A percentile compares a stretch with the other conserved stretches of the same genome.
phyloP scores from a whole-genome alignment of 768 basidiomycete genomes.

The Podaxis sp. region DNA sequence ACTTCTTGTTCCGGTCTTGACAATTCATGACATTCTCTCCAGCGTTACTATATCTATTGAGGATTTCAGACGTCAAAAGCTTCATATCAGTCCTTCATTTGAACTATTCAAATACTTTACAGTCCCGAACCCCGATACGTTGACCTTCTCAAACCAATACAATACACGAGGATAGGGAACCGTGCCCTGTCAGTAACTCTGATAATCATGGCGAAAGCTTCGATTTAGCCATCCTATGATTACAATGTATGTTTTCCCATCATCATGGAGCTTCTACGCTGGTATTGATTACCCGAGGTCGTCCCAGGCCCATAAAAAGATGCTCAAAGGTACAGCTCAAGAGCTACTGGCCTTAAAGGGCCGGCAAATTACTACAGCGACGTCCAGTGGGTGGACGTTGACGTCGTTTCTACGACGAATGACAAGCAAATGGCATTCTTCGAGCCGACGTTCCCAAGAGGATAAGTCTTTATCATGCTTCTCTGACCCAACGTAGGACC shows the following conservation, averaged over 20 bases:
- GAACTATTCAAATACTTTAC: no score
- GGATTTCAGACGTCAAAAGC: no score
- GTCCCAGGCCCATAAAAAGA: not conserved
- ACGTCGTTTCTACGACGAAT: constrained; percentile 9
- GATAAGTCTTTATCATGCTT: not conserved
- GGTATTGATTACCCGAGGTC: not conserved
- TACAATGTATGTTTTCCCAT: not conserved
- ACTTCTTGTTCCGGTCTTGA: no score
- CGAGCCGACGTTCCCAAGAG: not conserved
- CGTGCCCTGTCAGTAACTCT: no score
- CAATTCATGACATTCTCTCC: no score
- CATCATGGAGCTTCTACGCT: not conserved
- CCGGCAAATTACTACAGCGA: not conserved
- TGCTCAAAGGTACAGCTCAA: not conserved
- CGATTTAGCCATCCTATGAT: no score
- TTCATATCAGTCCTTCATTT: no score
- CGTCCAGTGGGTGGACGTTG: not conserved
- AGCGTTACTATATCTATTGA: no score
- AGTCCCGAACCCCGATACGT: no score
- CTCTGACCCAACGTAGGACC: not conserved
- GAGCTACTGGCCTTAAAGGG: not conserved
- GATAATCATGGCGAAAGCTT: no score
- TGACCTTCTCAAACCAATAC: no score
- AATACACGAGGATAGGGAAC: no score
- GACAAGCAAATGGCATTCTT: constrained; percentile 14